Conservation (phyloP, 2,329 filamentous ascomycete genomes). For the Claviceps pusilla region DNA sequence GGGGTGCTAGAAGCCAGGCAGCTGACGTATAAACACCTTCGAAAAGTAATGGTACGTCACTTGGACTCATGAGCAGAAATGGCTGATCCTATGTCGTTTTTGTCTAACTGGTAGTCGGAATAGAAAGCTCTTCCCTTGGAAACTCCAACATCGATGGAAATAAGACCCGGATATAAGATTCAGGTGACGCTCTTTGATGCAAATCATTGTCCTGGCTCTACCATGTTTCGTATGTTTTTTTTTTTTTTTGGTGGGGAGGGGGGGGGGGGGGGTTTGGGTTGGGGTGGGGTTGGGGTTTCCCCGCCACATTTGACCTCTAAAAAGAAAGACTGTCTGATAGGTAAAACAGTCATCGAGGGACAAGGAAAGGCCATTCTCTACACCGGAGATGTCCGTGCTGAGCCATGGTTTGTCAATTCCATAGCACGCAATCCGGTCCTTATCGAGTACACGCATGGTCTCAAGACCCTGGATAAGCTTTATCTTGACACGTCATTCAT, state of each 20-base stretch:
- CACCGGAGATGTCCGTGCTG: slow-evolving; percentile 76
- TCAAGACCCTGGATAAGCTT: slow-evolving; percentile 59
- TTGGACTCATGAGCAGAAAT: background rate
- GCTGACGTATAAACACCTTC: slow-evolving; percentile 63
- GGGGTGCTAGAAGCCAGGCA: slow-evolving; percentile 61
- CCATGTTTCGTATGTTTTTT: slow-evolving; percentile 58
- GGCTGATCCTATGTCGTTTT: background rate
- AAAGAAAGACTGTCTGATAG: background rate
- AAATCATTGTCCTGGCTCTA: slow-evolving; percentile 79
- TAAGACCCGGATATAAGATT: slow-evolving; percentile 52
- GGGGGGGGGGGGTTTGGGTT: too few relatives aligned
- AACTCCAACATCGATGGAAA: slow-evolving; percentile 61
- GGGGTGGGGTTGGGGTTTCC: too few relatives aligned
- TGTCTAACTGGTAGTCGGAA: background rate
- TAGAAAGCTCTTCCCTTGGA: slow-evolving; percentile 70
- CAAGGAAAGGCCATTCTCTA: slow-evolving; percentile 61
- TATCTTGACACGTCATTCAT: slow-evolving; percentile 80
- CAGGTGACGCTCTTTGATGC: slow-evolving; percentile 77
- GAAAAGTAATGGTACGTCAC: slow-evolving; percentile 44
- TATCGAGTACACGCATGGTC: slow-evolving; percentile 54
- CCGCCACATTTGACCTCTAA: background rate
- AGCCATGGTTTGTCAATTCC: slow-evolving; percentile 71
- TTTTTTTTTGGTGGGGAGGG: too few relatives aligned
- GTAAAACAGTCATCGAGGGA: slow-evolving; percentile 53
- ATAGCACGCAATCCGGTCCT: slow-evolving; percentile 57